phyloP scores from a whole-genome alignment of 108 stramenopile genomes.

The Cafeteria roenbergensis region DNA sequence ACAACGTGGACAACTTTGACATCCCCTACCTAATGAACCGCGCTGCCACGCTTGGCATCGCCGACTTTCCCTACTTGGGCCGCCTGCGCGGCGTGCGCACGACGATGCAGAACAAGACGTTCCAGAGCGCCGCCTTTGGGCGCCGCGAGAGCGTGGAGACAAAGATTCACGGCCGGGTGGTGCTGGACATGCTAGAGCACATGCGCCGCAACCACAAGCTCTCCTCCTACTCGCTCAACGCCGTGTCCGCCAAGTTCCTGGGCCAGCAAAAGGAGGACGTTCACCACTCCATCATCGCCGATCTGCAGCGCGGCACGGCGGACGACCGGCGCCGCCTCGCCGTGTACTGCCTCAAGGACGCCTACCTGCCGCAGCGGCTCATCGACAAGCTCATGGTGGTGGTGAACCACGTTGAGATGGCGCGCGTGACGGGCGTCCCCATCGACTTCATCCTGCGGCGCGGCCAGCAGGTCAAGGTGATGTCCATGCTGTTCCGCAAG shows the following conservation, averaged over 20 bases:
- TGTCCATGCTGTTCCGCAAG: conserved; percentile 89
- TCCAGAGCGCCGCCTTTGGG: conserved; percentile 86
- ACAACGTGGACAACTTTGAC: conserved; percentile 94
- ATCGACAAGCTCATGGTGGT: conserved; percentile 93
- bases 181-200: conserved; percentile 96
- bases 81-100: conserved; percentile 61
- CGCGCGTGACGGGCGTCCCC: conserved; percentile 95
- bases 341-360: conserved; percentile 97
- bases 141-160: conserved; percentile 86
- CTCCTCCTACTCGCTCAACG: conserved; percentile 83
- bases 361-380: conserved; percentile 73
- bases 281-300: conserved; percentile 95
- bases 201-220: conserved; percentile 99
- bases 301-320: conserved; percentile 83
- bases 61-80: conserved; percentile 70
- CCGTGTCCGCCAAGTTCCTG: conserved; percentile 87
- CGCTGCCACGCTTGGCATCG: conserved; percentile 58
- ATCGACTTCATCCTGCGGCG: conserved; percentile 80
- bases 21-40: conserved; percentile 91
- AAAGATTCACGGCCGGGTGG: conserved; percentile 82
- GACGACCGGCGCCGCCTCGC: conserved; percentile 92
- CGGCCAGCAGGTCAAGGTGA: conserved; percentile 99
- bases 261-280: conserved; percentile 98
- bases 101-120: conserved; percentile 82
- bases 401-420: conserved; percentile 99